Percentiles rank a stretch among this genome's conserved stretches.
These are phyloP conservation scores for Solanum commersonii DNA, from an alignment of 257 asterid species.

Conservation along the genomic window DNA sequence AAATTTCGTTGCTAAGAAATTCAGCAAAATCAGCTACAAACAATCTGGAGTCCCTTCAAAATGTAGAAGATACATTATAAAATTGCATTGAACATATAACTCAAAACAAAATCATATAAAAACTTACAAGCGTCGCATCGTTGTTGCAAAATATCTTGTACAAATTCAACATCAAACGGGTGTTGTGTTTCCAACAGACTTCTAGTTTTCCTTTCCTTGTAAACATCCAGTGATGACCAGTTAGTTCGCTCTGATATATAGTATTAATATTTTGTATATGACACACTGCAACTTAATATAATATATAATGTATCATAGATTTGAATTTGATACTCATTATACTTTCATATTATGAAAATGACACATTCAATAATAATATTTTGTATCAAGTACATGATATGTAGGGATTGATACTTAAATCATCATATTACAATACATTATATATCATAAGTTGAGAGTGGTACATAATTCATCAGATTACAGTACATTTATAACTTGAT, in stretches of 20 bases:
- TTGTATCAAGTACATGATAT: neutral
- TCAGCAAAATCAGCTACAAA: neutral
- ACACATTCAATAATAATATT: too few species aligned
- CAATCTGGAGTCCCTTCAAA: neutral
- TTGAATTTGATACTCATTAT: neutral
- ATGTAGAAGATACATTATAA: neutral
- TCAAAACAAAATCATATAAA: neutral
- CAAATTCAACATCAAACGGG: neutral
- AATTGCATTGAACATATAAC: neutral
- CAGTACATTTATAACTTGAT: neutral
- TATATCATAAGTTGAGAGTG: neutral
- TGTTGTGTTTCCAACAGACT: neutral
- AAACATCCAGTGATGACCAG: too few species aligned
- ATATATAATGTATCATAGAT: neutral
- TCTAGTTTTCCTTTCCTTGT: too few species aligned
- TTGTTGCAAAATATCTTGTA: neutral
- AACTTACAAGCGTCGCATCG: too few species aligned
- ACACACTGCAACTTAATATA: neutral
- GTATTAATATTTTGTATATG: neutral
- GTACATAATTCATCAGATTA: neutral
- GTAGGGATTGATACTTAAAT: neutral
- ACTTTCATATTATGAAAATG: neutral
- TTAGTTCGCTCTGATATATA: neutral
- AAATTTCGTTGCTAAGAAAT: neutral
- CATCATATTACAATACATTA: neutral